Evolutionary conservation across 2,329 filamentous ascomycete genomes (phyloP).

Genomic region (Dactylellina parvicollis): DNA sequence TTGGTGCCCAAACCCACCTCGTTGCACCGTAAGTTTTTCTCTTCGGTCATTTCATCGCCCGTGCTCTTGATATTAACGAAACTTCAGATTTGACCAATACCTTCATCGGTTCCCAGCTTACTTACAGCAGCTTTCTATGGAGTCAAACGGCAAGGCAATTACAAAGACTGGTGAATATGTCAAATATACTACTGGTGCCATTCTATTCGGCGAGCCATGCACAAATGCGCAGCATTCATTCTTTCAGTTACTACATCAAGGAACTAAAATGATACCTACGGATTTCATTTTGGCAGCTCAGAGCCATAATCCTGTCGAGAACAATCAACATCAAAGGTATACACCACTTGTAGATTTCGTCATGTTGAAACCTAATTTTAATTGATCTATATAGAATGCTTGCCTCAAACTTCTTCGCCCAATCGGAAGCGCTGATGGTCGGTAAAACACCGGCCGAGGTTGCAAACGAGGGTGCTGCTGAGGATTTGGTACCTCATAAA

Average conservation of each 20-base stretch:
- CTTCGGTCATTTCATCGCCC: neutral
- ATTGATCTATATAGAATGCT: constrained; percentile 69
- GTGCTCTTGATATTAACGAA: neutral
- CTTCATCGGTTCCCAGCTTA: constrained; percentile 98
- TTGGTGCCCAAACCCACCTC: constrained; percentile 95
- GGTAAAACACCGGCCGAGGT: constrained; percentile 85
- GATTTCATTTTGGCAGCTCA: constrained; percentile 97
- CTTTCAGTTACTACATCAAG: constrained; percentile 99
- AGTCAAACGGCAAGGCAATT: constrained; percentile 98
- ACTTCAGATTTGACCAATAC: constrained; percentile 89
- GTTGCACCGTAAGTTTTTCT: constrained; percentile 81
- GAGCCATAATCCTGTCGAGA: constrained; percentile 93
- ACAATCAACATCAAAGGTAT: constrained; percentile 89
- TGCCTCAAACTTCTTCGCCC: constrained; percentile 89
- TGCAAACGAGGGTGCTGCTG: constrained; percentile 76
- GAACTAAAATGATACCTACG: constrained; percentile 96
- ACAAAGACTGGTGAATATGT: constrained; percentile 86
- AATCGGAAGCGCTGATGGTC: constrained; percentile 89
- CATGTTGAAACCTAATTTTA: constrained; percentile 17
- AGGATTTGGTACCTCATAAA: constrained; percentile 92
- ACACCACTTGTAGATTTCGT: neutral
- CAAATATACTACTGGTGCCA: constrained; percentile 96
- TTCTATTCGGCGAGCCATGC: constrained; percentile 96
- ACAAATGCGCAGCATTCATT: constrained; percentile 99
- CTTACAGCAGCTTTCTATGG: constrained; percentile 98